A percentile compares a stretch with the other conserved stretches of the same genome.
These are phyloP conservation scores for Rhizopus microsporus DNA, from an alignment of 371 early-diverging fungal species.

Conservation along the genomic window DNA sequence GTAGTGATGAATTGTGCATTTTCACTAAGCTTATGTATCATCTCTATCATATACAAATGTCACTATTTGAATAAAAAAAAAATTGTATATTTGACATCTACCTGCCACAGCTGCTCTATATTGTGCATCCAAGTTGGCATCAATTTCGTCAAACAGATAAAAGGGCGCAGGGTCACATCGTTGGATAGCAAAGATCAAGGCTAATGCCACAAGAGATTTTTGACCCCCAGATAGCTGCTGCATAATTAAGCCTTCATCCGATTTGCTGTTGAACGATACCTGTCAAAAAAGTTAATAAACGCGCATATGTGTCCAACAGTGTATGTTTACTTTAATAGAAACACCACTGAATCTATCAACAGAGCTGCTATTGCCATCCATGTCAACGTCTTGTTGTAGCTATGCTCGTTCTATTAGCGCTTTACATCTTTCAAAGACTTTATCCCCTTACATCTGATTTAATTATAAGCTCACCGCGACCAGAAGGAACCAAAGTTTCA, in stretches of 20 bases:
- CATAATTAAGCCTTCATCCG: conserved; percentile 92
- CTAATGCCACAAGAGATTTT: conserved; percentile 97
- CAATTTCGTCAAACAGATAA: conserved; percentile 99
- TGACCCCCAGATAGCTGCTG: conserved; percentile 98
- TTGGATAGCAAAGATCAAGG: conserved; percentile 99
- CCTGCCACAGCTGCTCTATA: conserved; percentile 94
- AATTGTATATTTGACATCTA: conserved; percentile 22
- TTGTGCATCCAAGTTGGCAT: conserved; percentile 98
- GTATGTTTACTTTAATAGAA: conserved; percentile 70
- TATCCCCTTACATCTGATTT: conserved; percentile 55
- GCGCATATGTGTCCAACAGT: conserved; percentile 5
- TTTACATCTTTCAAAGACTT: background rate
- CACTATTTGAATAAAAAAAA: background rate
- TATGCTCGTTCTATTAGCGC: background rate
- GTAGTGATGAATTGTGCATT: conserved; percentile 97
- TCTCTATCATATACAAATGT: conserved; percentile 39
- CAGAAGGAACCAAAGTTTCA: conserved; percentile 89
- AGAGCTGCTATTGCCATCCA: conserved; percentile 42
- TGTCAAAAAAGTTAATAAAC: conserved; percentile 15
- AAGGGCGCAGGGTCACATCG: conserved; percentile 99
- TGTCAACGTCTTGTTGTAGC: conserved; percentile 44
- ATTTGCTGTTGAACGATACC: conserved; percentile 87
- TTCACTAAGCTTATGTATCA: conserved; percentile 88
- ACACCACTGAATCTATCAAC: conserved; percentile 90
- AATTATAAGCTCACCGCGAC: conserved; percentile 88